A percentile compares a stretch with the other conserved stretches of the same genome.
Conservation (phyloP, 2,329 filamentous ascomycete genomes). For the Graphiopsis chlorocephala region DNA sequence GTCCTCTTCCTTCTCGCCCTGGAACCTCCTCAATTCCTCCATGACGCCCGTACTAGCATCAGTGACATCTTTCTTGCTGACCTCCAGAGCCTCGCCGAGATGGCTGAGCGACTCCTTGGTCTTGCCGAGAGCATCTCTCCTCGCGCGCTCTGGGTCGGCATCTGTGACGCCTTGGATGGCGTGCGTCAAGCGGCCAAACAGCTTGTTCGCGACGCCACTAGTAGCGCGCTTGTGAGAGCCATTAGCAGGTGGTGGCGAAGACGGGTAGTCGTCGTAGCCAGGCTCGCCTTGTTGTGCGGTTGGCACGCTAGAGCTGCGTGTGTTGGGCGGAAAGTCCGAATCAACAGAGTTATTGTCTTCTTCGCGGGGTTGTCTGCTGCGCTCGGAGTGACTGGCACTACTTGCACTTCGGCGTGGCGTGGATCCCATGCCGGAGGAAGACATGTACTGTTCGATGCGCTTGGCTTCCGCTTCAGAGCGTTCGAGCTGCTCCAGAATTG, state of each 20-base stretch:
- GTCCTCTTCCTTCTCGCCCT: conserved; percentile 93
- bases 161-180: conserved; percentile 95
- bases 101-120: conserved; percentile 83
- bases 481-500: conserved; percentile 83
- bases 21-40: conserved; percentile 87
- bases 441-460: conserved; percentile 90
- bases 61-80: conserved; percentile 86
- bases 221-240: conserved; percentile 70
- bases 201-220: conserved; percentile 85
- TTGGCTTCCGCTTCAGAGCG: conserved; percentile 88
- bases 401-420: conserved; percentile 64
- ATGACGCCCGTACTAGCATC: conserved; percentile 87
- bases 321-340: conserved; percentile 87
- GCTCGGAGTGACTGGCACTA: conserved; percentile 37
- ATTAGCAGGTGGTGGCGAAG: conserved; percentile 25
- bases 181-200: conserved; percentile 92
- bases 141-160: conserved; percentile 88
- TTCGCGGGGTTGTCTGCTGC: conserved; percentile 35
- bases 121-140: conserved; percentile 92
- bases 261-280: conserved; percentile 5
- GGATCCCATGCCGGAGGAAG: conserved; percentile 61
- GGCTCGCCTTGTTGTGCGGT: conserved; percentile 29
- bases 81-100: conserved; percentile 86
- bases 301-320: conserved; percentile 34
- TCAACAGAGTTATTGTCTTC: conserved; percentile 90